These are phyloP conservation scores for Aspergillus clavatus DNA, from an alignment of 2,329 filamentous ascomycete species.

Conservation along the genomic window DNA sequence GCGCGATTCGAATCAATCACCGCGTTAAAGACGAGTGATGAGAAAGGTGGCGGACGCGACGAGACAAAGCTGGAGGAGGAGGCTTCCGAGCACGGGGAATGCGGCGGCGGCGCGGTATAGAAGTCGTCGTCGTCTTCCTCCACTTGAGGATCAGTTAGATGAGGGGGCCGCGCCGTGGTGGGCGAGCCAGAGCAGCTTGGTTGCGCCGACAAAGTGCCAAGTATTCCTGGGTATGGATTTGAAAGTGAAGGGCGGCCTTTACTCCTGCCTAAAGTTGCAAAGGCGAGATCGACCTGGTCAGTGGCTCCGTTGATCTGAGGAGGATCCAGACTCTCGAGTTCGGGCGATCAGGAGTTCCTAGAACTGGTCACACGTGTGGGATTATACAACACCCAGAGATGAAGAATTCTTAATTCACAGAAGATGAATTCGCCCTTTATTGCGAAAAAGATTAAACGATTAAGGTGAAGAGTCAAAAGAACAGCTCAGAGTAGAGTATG, in stretches of 20 bases:
- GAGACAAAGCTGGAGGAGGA: constrained; percentile 50
- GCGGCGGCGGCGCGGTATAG: constrained; percentile 37
- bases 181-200: constrained; percentile 31
- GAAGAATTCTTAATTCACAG: not conserved
- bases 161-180: constrained; percentile 42
- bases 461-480: not conserved
- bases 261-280: not conserved
- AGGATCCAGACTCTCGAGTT: constrained; percentile 12
- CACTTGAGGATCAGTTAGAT: constrained; percentile 34
- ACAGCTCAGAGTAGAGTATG: not conserved
- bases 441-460: not conserved
- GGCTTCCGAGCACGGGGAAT: constrained; percentile 35
- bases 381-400: not conserved
- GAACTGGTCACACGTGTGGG: constrained; percentile 5
- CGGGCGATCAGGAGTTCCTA: constrained; percentile 16
- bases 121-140: constrained; percentile 38
- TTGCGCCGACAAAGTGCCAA: constrained; percentile 33
- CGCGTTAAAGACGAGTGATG: constrained; percentile 56
- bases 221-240: constrained; percentile 1
- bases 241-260: constrained; percentile 1
- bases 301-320: constrained; percentile 11
- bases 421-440: not conserved
- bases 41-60: constrained; percentile 57
- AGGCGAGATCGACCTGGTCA: constrained; percentile 2
- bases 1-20: constrained; percentile 34